Base-by-base conservation (phyloP, 2,329 filamentous ascomycete genomes). In the Zelopaecilomyces penicillatus region DNA sequence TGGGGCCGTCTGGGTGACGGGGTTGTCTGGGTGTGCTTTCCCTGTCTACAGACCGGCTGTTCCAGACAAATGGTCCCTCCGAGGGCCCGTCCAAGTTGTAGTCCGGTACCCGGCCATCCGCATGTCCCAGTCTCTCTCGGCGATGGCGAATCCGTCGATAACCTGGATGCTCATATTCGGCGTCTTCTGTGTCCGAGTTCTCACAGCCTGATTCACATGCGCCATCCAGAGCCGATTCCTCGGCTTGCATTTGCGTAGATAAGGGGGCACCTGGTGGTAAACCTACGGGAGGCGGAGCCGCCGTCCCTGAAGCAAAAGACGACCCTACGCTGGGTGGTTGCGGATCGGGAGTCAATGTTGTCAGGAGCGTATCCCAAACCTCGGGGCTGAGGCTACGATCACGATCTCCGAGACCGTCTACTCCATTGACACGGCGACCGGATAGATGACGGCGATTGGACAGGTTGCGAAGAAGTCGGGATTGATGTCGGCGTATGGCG, bases 361-460 rank as follows among this genome's bases (percentile, higher is more conserved):
- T 83, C 46, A 89, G 70, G 43, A 96, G 79, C 3, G 82, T 87
- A 48, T 91, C 84, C 90, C 90, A 96, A 1, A 73, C 73, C 43
- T 84, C 83, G 1, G 84, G 83, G 58, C 83, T 89, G n/a, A 87
- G 67, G 62, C 88, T 95, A 54, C 88, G 80, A 50, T 87, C 79
- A 47, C 89, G 84, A 64, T 95, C 88, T 33, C 88, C 89, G 11
- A 95, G 75, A 4, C 88, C 88, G 62, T 94, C 83, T 1, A 84
- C 39, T 4, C 48, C 53, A 11, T 48, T 39, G 10, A 37, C 30
- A 29, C 42, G 44, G n/a, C 46, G 49, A 6, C 19, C 19, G 19
- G 27, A 31, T 33, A 40, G 5, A 7, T 11, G n/a, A 5, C 31
- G 19, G 30, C 10, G 42, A 11, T 30, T 34, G 6, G 41, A 30